Evolutionary conservation across 2,329 filamentous ascomycete genomes (phyloP), one percentile per base, ranked within the genome.

Genomic region (Decorospora gaudefroyi): DNA sequence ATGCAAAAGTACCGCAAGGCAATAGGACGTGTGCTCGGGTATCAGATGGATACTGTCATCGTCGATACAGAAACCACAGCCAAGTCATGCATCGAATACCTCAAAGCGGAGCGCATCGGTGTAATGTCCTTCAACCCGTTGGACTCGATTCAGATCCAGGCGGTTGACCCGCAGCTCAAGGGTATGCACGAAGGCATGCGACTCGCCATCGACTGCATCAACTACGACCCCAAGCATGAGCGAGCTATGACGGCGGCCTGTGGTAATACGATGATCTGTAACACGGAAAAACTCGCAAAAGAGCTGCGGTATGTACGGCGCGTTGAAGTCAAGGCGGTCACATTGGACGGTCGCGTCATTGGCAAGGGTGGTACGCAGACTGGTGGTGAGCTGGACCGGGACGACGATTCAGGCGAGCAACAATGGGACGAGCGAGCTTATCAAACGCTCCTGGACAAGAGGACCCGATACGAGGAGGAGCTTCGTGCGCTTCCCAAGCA

Each of bases 311-410:
- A 95, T 66, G 84, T 88, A 44, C 86, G 84, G 53, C 85, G 82
- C 21, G 85, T 96, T 21, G 87, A 91, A 46, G 91, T 95, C 39
- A 97, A 97, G 70, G 91, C 92, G 4, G 92, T 99, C 9, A 95
- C 91, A 0, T 72, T 97, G 9, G 91, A 97, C 64, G 93, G 93
- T n/a, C 92, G 87, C 41, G 87, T 99, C 49, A 96, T 99, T 53
- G 90, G 96, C 75, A 97, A 97, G 68, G 90, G 88, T 31, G 93
- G 93, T 64, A 79, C 95, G 39, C 97, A 99, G 87, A 97, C 93
- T 34, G 93, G 93, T 77, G 93, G 93, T 55, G 87, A 90, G 50
- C 86, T 90, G 19, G 85, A 84, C 1, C 49, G 60, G 5, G 61
- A 61, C n/a, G 83, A 87, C 31, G 81, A 84, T 32, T 84, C 85